Base-by-base conservation (phyloP, 805 yeast genomes). In the Isabelozyma pseudorhagii region DNA sequence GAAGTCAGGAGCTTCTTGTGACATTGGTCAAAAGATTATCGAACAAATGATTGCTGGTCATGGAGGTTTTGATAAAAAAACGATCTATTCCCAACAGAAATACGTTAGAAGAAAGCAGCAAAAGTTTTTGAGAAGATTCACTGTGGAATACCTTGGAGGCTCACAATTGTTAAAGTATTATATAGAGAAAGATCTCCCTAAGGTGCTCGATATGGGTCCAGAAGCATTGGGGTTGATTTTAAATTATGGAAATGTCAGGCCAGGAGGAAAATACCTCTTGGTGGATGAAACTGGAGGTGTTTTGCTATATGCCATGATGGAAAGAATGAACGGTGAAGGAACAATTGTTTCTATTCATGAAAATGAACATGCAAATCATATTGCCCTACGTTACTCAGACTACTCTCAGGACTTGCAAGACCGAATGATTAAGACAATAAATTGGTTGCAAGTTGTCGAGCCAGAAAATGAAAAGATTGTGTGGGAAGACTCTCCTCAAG, bases 241-340 rank as follows among this genome's bases (percentile, higher is more conserved):
- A 69, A 84, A 85, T 52, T 76, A 86, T 57, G 97, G 86, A 1
- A 90, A 93, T 62, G 80, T 94, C 34, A 82, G 84, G 60, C 91
- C 97, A 0, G 96, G 96, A 9, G 98, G 99, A 1, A 83, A 80
- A 50, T 94, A 94, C 61, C 71, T 94, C 18, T 85, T 93, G 3
- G 77, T 90, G 48, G 99, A 94, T 62, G 99, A 94, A 62, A 87
- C 97, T n/a, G 92, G 96, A 31, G 97, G 98, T 6, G 77, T 93
- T n/a, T 63, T 94, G 0, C 80, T 88, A 5, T 88, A 88, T 52
- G 89, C 96, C 4, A 75, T 94, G 78, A 63, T 94, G 68, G 99
- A 94, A 64, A 77, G 97, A 62, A 89, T 96, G 93, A 83, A 83
- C 52, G 96, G 97, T 11, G 71, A 81, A 46, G 85, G 85, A 9